A percentile compares a stretch with the other conserved stretches of the same genome.
phyloP scores from a whole-genome alignment of 306 rosid genomes.

The Cicer arietinum region DNA sequence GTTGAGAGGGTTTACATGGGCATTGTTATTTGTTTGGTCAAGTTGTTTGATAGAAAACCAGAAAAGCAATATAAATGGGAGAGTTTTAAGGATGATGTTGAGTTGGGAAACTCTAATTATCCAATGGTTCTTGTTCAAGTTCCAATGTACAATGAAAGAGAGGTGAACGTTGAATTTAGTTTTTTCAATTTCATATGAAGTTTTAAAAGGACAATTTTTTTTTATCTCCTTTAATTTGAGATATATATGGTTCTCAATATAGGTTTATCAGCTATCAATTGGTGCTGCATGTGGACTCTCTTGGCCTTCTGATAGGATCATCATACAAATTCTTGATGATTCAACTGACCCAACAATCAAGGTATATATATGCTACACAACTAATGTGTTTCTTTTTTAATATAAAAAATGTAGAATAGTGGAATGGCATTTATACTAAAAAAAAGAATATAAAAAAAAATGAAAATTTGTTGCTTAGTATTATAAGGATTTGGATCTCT shows the following conservation, averaged over 20 bases:
- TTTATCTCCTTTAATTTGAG: background rate
- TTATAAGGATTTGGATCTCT: no score
- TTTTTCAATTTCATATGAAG: background rate
- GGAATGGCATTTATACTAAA: no score
- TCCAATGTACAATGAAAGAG: slow-evolving; percentile 94
- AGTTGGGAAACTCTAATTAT: slow-evolving; percentile 71
- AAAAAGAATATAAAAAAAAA: no score
- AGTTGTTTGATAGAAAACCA: slow-evolving; percentile 67
- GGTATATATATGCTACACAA: slow-evolving; percentile 16
- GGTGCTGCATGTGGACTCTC: slow-evolving; percentile 89
- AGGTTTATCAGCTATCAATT: slow-evolving; percentile 89
- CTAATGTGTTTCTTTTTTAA: background rate
- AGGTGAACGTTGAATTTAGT: slow-evolving; percentile 46
- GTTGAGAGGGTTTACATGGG: slow-evolving; percentile 81
- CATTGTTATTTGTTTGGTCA: slow-evolving; percentile 59
- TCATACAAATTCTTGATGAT: slow-evolving; percentile 86
- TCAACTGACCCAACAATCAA: slow-evolving; percentile 79
- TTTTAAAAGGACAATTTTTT: background rate
- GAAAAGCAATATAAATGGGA: slow-evolving; percentile 85
- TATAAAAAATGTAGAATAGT: no score
- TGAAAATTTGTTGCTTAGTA: no score
- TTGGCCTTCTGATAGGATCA: slow-evolving; percentile 89
- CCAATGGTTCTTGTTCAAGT: slow-evolving; percentile 86
- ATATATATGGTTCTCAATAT: background rate
- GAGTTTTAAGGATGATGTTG: slow-evolving; percentile 72